Evolutionary conservation across 768 basidiomycete genomes (phyloP).

Genomic region (Boletales sp.): DNA sequence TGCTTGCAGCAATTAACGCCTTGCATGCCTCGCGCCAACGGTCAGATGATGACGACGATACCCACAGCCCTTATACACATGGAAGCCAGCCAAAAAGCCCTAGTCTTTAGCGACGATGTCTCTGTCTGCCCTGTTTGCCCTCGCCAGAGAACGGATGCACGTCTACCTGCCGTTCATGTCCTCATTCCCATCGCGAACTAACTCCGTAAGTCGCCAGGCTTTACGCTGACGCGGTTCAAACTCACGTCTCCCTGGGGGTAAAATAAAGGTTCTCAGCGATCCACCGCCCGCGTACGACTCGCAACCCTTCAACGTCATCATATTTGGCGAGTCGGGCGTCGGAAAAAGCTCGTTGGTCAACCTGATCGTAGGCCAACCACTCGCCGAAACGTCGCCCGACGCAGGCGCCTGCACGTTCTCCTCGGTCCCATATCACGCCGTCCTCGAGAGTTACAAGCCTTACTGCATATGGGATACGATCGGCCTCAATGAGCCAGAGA

Average conservation of each 20-base stretch:
- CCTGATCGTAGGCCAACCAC: slow-evolving; percentile 28
- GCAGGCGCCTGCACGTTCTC: slow-evolving; percentile 35
- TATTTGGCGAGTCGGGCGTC: slow-evolving; percentile 27
- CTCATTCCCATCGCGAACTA: neutral
- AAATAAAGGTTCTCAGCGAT: slow-evolving; percentile 3
- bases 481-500: slow-evolving; percentile 29
- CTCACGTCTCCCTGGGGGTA: slow-evolving; percentile 1
- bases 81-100: neutral
- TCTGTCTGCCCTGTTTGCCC: neutral
- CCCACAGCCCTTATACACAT: slow-evolving; percentile 15
- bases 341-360: slow-evolving; percentile 44
- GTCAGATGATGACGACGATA: neutral
- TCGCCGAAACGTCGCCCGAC: slow-evolving; percentile 30
- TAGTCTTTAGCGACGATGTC: neutral
- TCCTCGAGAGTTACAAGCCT: slow-evolving; percentile 7
- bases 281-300: slow-evolving; percentile 17
- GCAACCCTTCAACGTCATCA: slow-evolving; percentile 18
- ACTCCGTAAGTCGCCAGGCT: slow-evolving; percentile 9
- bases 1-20: no score
- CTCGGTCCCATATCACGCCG: slow-evolving; percentile 21
- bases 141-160: slow-evolving; percentile 7
- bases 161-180: neutral
- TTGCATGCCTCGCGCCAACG: slow-evolving; percentile 3
- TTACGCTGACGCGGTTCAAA: no score
- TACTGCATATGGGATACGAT: slow-evolving; percentile 31